These are phyloP conservation scores for Skeletonema menzelii DNA, from an alignment of 108 stramenopile genomes.

Conservation along the genomic window DNA sequence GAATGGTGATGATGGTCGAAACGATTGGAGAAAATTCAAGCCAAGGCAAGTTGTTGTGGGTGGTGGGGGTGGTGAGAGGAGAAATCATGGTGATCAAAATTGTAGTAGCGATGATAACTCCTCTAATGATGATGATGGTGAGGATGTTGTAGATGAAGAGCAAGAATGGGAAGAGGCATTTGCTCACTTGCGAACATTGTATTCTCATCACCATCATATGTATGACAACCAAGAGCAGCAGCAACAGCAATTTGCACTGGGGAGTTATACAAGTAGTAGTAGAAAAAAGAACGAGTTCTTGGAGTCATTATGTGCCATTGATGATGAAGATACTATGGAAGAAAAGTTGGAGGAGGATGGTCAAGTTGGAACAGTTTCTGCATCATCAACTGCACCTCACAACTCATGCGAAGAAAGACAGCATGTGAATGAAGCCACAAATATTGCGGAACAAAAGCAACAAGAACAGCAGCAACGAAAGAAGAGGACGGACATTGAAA, in stretches of 20 bases:
- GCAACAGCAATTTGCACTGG: not conserved
- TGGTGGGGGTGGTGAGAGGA: not conserved
- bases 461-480: not conserved
- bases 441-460: not conserved
- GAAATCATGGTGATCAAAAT: no score
- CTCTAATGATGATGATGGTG: not conserved
- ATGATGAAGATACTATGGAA: not conserved
- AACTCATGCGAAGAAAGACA: no score
- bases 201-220: not conserved
- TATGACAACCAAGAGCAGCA: not conserved
- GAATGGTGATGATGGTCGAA: not conserved
- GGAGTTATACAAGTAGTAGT: not conserved
- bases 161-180: not conserved
- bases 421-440: no score
- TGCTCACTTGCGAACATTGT: not conserved
- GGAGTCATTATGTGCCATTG: not conserved
- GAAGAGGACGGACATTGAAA: conserved; percentile 8
- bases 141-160: not conserved
- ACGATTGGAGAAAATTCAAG: conserved; percentile 3
- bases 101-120: not conserved
- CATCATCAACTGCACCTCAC: not conserved
- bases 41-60: not conserved
- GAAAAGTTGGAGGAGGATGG: not conserved
- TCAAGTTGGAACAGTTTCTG: not conserved
- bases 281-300: not conserved